Conservation (phyloP, 768 basidiomycete species). For the Collybiopsis confluens region DNA sequence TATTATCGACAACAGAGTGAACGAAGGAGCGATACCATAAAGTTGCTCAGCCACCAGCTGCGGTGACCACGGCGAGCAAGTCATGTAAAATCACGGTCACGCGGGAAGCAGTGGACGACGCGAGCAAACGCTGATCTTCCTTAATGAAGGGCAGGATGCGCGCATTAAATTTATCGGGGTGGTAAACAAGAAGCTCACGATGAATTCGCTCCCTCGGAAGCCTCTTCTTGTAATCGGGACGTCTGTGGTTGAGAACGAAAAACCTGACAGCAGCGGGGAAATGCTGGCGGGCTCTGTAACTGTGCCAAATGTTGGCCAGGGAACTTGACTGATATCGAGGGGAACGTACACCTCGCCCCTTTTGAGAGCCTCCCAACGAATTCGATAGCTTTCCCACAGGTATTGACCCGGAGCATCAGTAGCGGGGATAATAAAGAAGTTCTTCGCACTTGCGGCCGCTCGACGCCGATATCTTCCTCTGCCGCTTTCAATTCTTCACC, state of each 20-base stretch:
- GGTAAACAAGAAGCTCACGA: not conserved
- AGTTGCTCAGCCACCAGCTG: not conserved
- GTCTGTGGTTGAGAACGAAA: not conserved
- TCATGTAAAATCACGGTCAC: not conserved
- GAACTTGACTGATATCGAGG: not conserved
- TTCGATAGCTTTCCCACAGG: not conserved
- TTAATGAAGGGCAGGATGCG: not conserved
- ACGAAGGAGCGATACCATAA: not conserved
- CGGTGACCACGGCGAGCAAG: not conserved
- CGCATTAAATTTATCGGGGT: slow-evolving; percentile 4
- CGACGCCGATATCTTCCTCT: not conserved
- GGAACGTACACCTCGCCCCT: not conserved
- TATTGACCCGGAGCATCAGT: not conserved
- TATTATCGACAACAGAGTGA: not conserved
- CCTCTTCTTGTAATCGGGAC: not conserved
- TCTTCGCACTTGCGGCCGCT: not conserved
- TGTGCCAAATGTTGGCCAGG: not conserved
- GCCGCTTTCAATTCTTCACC: not conserved
- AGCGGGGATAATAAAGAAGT: not conserved
- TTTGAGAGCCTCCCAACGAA: not conserved
- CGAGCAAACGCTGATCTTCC: not conserved
- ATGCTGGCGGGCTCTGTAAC: not conserved
- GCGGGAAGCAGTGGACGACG: not conserved
- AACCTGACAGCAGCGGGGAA: not conserved
- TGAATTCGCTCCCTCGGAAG: not conserved